Conservation (phyloP, 164 flowering plant genomes). For the Macadamia integrifolia region DNA sequence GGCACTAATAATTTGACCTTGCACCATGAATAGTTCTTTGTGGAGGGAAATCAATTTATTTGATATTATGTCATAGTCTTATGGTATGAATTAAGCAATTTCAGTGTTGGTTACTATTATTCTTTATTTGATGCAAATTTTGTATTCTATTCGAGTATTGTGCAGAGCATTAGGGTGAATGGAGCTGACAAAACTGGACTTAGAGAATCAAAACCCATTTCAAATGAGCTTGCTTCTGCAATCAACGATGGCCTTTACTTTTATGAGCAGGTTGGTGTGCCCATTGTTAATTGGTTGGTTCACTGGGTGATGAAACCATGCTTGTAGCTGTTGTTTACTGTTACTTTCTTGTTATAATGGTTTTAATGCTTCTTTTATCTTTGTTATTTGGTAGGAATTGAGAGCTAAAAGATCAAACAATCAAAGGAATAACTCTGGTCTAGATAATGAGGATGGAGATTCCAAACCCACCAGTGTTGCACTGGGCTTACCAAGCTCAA, state of each 20-base stretch:
- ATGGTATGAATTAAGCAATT: background rate
- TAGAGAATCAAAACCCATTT: constrained; percentile 43
- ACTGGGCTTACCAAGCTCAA: constrained; percentile 30
- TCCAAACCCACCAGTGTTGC: constrained; percentile 25
- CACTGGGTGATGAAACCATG: background rate
- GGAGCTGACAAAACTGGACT: constrained; percentile 33
- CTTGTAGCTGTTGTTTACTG: background rate
- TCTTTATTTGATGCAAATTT: background rate
- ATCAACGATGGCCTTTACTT: constrained; percentile 88
- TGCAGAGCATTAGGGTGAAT: constrained; percentile 47
- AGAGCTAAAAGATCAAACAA: constrained; percentile 38
- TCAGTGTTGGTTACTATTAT: background rate
- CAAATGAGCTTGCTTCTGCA: constrained; percentile 75
- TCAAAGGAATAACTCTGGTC: constrained; percentile 28
- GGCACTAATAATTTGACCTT: too few species aligned
- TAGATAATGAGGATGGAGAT: constrained; percentile 42
- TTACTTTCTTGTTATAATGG: background rate
- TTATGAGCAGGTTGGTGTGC: constrained; percentile 74
- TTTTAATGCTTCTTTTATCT: constrained; percentile 1
- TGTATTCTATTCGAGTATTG: constrained; percentile 1
- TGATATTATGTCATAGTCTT: background rate
- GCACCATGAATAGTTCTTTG: too few species aligned
- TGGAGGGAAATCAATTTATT: too few species aligned
- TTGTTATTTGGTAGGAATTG: constrained; percentile 46
- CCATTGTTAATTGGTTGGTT: background rate